These are phyloP conservation scores for Leishmania lainsoni DNA, from an alignment of 208 protist species.

Conservation along the genomic window DNA sequence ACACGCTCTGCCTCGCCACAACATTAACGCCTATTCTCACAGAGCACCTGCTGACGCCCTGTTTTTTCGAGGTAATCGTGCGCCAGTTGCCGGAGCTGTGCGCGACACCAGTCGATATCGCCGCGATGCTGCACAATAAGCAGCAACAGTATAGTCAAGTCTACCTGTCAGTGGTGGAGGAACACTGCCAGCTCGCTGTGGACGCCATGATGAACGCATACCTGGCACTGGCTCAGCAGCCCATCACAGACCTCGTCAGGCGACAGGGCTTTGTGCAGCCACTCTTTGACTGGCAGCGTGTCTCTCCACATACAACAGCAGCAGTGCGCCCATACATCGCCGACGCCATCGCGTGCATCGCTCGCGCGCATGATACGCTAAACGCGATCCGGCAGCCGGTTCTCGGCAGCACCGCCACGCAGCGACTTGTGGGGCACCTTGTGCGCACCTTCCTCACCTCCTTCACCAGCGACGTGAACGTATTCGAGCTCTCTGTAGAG, in stretches of 20 bases:
- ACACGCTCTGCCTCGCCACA: conserved; percentile 72
- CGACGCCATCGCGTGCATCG: conserved; percentile 72
- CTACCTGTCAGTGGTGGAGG: conserved; percentile 67
- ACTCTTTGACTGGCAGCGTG: conserved; percentile 86
- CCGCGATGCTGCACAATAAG: conserved; percentile 27
- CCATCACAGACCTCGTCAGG: conserved; percentile 68
- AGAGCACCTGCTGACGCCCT: conserved; percentile 69
- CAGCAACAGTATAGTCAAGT: conserved; percentile 46
- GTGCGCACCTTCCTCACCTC: conserved; percentile 65
- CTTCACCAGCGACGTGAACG: conserved; percentile 68
- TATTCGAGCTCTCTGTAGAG: conserved; percentile 80
- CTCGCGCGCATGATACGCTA: conserved; percentile 68
- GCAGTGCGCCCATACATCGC: conserved; percentile 84
- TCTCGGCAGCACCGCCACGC: conserved; percentile 72
- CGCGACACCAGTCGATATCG: conserved; percentile 20
- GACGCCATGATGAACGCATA: conserved; percentile 84
- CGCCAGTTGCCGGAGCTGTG: conserved; percentile 39
- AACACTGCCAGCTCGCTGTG: conserved; percentile 85
- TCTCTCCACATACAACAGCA: conserved; percentile 52
- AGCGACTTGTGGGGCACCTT: conserved; percentile 75
- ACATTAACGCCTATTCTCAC: conserved; percentile 68
- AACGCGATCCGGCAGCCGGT: conserved; percentile 74
- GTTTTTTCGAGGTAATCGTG: conserved; percentile 66
- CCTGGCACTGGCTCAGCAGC: conserved; percentile 67
- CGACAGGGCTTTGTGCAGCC: conserved; percentile 64